These are phyloP conservation scores for Komagataella pseudopastoris DNA, from an alignment of 805 yeast genomes.

Conservation along the genomic window DNA sequence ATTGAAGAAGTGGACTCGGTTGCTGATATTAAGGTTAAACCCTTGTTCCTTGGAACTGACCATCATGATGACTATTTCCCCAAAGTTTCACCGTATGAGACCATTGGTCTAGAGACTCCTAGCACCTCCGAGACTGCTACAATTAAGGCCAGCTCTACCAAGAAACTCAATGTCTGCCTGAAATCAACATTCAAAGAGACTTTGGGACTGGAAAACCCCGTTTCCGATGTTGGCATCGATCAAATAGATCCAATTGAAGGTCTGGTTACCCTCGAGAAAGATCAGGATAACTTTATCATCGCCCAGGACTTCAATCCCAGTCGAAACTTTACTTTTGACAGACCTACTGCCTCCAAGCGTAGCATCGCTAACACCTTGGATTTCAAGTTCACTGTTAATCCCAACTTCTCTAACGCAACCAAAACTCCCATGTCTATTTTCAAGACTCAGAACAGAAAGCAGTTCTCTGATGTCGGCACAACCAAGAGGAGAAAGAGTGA, in stretches of 20 bases:
- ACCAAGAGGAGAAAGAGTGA: conserved; percentile 11
- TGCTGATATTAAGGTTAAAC: neutral
- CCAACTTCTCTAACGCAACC: conserved; percentile 1
- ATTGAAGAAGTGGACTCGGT: neutral
- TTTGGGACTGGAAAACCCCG: neutral
- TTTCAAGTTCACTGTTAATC: neutral
- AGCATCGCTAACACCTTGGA: neutral
- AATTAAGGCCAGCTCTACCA: neutral
- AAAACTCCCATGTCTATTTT: neutral
- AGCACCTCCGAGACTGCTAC: neutral
- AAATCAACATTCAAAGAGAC: neutral
- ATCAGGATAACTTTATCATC: neutral
- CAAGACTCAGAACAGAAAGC: neutral
- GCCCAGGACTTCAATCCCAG: conserved; percentile 1
- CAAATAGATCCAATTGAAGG: neutral
- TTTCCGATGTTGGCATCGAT: neutral
- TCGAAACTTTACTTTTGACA: neutral
- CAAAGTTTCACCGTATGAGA: neutral
- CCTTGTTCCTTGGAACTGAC: neutral
- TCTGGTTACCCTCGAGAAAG: neutral
- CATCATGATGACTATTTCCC: neutral
- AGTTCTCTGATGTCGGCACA: neutral
- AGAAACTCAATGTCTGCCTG: neutral
- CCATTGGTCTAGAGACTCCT: neutral
- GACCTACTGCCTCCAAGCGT: conserved; percentile 1